Percentiles rank a stretch among this genome's conserved stretches.
Conservation (phyloP, 345 rosid species). For the Eucalyptus globulus region DNA sequence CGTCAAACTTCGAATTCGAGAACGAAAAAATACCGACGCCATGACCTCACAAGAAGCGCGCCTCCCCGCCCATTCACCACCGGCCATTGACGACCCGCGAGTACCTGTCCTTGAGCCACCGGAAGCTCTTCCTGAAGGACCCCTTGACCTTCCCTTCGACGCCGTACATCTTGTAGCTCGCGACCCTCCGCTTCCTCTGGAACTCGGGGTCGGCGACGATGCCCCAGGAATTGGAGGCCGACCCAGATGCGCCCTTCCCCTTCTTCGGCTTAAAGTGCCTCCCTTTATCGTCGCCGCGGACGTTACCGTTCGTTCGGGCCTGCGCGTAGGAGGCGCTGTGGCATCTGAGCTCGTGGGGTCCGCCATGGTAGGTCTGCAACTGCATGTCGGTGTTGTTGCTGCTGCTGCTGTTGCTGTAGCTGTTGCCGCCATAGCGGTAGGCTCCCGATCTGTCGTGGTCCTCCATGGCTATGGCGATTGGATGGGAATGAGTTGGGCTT, state of each 20-base stretch:
- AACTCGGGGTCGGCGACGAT: constrained; percentile 65
- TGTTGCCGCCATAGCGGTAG: background rate
- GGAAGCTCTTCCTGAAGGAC: constrained; percentile 64
- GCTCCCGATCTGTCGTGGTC: constrained; percentile 47
- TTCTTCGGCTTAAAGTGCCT: constrained; percentile 35
- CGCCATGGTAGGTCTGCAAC: constrained; percentile 18
- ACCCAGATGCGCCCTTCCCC: constrained; percentile 27
- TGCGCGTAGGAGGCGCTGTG: background rate
- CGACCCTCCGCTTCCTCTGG: constrained; percentile 86
- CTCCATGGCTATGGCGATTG: constrained; percentile 27
- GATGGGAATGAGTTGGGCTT: background rate
- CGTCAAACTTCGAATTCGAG: background rate
- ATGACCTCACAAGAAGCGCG: background rate
- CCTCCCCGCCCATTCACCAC: constrained; percentile 26
- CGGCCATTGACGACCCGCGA: constrained; percentile 64
- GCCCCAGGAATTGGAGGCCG: constrained; percentile 43
- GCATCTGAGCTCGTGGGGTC: background rate
- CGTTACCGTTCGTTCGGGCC: background rate
- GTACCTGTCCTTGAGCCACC: constrained; percentile 88
- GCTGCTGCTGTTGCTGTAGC: background rate
- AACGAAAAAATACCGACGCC: background rate
- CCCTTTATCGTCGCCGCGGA: background rate
- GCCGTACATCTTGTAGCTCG: constrained; percentile 86
- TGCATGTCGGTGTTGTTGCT: constrained; percentile 28
- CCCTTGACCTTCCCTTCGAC: constrained; percentile 88